phyloP scores from a whole-genome alignment of 1,284 basidiomycete species.

The Irpex rosettiformis region DNA sequence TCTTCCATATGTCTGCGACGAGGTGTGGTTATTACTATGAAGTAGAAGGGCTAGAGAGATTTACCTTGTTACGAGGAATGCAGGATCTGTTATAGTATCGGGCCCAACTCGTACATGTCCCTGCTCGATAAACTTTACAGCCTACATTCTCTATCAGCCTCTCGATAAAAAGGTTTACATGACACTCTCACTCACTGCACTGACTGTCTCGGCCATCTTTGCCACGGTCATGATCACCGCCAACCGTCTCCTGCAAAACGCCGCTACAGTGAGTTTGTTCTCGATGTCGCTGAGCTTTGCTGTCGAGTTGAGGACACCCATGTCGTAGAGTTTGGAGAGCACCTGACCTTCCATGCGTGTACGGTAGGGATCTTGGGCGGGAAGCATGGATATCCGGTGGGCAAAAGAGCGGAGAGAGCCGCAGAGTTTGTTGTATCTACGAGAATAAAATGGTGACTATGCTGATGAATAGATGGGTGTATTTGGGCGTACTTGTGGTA shows the following conservation, averaged over 20 bases:
- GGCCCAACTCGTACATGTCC: constrained; percentile 97
- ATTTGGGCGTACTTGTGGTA: constrained; percentile 78
- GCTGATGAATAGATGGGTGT: constrained; percentile 7
- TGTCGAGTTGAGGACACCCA: constrained; percentile 82
- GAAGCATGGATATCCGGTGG: constrained; percentile 85
- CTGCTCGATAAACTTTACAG: constrained; percentile 96
- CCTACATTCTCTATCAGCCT: constrained; percentile 43
- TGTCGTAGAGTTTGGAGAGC: constrained; percentile 95
- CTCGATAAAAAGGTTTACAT: constrained; percentile 1
- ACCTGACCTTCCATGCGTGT: constrained; percentile 83
- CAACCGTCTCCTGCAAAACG: constrained; percentile 88
- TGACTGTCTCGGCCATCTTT: constrained; percentile 96
- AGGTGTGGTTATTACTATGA: not conserved
- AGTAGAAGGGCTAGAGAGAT: constrained; percentile 20
- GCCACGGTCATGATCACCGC: constrained; percentile 91
- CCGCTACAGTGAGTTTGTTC: constrained; percentile 93
- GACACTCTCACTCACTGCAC: constrained; percentile 62
- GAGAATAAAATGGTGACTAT: constrained; percentile 14
- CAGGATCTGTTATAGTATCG: constrained; percentile 94
- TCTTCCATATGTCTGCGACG: constrained; percentile 88
- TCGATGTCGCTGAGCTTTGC: constrained; percentile 91
- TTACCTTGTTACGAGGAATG: constrained; percentile 89
- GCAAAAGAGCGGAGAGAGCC: constrained; percentile 85
- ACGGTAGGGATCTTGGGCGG: constrained; percentile 89
- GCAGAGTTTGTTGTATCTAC: constrained; percentile 93